These are phyloP conservation scores for Ceratobasidium sp. DNA, from an alignment of 1,284 basidiomycete species.

Conservation along the genomic window DNA sequence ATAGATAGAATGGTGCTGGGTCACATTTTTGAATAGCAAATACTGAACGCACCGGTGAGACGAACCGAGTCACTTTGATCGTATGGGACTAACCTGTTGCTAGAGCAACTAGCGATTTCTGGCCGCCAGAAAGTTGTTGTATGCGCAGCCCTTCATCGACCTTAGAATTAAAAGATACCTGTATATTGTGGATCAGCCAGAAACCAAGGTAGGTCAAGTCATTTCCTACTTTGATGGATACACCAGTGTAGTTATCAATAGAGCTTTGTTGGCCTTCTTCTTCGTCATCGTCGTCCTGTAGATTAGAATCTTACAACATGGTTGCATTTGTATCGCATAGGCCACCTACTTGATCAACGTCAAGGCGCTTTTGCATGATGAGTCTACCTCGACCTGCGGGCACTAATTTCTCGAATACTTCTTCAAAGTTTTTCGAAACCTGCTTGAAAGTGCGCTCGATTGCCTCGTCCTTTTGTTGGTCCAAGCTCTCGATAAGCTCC, in stretches of 20 bases:
- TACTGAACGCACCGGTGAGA: constrained; percentile 57
- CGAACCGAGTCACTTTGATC: not conserved
- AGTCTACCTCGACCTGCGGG: constrained; percentile 89
- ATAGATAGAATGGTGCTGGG: constrained; percentile 99
- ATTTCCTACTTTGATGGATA: constrained; percentile 81
- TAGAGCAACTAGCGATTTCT: constrained; percentile 96
- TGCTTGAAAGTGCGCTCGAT: constrained; percentile 99
- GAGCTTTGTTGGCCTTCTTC: constrained; percentile 74
- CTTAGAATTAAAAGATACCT: constrained; percentile 99
- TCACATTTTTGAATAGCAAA: constrained; percentile 99
- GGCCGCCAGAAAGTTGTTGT: constrained; percentile 96
- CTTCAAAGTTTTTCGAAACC: constrained; percentile 94
- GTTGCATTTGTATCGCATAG: not conserved
- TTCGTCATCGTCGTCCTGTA: constrained; percentile 65
- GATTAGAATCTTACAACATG: constrained; percentile 38
- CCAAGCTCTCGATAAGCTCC: constrained; percentile 93
- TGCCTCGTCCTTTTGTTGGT: constrained; percentile 97
- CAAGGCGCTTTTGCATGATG: constrained; percentile 81
- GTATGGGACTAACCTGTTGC: constrained; percentile 71
- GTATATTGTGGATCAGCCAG: not conserved
- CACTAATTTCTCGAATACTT: constrained; percentile 97
- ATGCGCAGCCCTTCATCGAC: constrained; percentile 95
- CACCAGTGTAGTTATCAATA: constrained; percentile 95
- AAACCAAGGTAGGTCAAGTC: constrained; percentile 25
- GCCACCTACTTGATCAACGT: constrained; percentile 74